A percentile compares a stretch with the other conserved stretches of the same genome.
Conservation (phyloP, 169 alveolate genomes). For the Plasmodium billcollinsi region DNA sequence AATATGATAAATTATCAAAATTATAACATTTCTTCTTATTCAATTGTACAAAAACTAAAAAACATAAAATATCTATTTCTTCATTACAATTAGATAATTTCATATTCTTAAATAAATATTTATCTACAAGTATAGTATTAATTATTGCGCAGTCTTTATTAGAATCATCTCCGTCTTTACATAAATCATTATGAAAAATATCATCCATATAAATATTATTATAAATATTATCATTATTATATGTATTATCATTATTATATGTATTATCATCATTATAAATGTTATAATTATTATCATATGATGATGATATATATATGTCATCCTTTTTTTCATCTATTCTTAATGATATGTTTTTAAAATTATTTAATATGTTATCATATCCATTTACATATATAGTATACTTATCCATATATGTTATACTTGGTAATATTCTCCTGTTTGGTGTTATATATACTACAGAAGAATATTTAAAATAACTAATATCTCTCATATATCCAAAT, state of each 20-base stretch:
- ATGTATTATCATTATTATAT: no score
- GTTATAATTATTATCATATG: slow-evolving; percentile 10
- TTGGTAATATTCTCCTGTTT: slow-evolving; percentile 57
- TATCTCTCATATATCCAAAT: slow-evolving; percentile 55
- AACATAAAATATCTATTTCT: slow-evolving; percentile 22
- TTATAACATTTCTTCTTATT: slow-evolving; percentile 58
- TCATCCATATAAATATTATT: no score
- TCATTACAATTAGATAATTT: slow-evolving; percentile 39
- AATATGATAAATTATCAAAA: slow-evolving; percentile 68
- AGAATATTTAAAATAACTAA: slow-evolving; percentile 55
- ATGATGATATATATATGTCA: slow-evolving; percentile 43
- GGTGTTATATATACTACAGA: slow-evolving; percentile 74
- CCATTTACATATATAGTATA: slow-evolving; percentile 53
- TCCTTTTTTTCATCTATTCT: slow-evolving; percentile 39
- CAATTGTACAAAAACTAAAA: slow-evolving; percentile 73
- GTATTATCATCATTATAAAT: neutral
- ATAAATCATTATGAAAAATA: neutral
- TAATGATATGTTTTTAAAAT: slow-evolving; percentile 47
- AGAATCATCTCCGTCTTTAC: neutral
- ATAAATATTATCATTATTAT: no score
- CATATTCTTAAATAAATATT: slow-evolving; percentile 31
- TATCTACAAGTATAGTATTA: slow-evolving; percentile 56
- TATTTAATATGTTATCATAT: slow-evolving; percentile 53
- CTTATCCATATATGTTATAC: slow-evolving; percentile 32
- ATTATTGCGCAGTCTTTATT: slow-evolving; percentile 35